Conservation (phyloP, 139 green algal species). For the Mychonastes homosphaera region DNA sequence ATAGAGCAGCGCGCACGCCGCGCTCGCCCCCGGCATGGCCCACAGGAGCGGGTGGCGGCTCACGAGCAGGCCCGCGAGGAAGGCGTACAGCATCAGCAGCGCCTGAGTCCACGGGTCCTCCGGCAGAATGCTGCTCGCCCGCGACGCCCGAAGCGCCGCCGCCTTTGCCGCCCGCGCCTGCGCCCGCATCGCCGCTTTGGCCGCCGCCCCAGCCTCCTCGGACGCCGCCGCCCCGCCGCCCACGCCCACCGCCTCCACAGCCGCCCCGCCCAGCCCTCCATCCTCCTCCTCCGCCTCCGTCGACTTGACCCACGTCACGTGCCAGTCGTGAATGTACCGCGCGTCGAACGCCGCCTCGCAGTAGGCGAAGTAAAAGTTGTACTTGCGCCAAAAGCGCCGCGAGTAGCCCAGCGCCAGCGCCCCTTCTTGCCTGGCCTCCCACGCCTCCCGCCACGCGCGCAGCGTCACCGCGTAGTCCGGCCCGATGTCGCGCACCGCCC, state of each 20-base stretch:
- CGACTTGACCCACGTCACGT: constrained; percentile 62
- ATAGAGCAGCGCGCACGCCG: constrained; percentile 19
- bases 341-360: constrained; percentile 85
- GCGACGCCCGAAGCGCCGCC: background rate
- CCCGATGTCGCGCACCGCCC: constrained; percentile 60
- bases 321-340: constrained; percentile 79
- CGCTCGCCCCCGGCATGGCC: constrained; percentile 51
- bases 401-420: constrained; percentile 60
- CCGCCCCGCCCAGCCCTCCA: background rate
- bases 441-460: constrained; percentile 51
- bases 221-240: background rate
- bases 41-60: constrained; percentile 48
- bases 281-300: background rate
- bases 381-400: constrained; percentile 71
- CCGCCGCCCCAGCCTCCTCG: background rate
- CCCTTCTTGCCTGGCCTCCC: constrained; percentile 32
- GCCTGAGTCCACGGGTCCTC: constrained; percentile 20
- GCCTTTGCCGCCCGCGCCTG: constrained; percentile 6
- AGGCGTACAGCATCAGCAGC: constrained; percentile 71
- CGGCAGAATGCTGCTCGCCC: background rate
- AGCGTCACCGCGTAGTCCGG: constrained; percentile 84
- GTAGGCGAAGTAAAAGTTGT: constrained; percentile 87
- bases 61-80: constrained; percentile 64
- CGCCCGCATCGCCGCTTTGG: constrained; percentile 10
- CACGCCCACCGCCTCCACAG: too few relatives aligned